Base-by-base conservation (phyloP, 2,329 filamentous ascomycete species). In the Capronia epimyces region DNA sequence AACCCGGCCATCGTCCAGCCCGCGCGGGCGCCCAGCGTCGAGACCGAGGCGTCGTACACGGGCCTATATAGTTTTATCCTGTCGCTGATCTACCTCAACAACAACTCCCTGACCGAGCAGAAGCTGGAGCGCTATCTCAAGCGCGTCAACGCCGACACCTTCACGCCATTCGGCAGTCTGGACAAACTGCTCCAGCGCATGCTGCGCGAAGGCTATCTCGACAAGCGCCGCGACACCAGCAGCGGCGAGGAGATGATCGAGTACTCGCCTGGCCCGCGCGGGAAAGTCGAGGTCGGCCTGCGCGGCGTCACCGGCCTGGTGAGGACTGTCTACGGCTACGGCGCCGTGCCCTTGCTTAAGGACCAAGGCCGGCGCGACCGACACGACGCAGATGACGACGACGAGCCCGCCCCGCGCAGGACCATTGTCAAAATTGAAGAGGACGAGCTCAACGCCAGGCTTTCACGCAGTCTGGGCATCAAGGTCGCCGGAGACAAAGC, bases 221-320 rank as follows among this genome's bases (percentile, higher is more conserved):
- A 89, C 29, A 86, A 81, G 57, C 77, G 83, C 43, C 78, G 83
- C 16, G 89, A 96, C 60, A 79, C 66, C 57, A 69, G 70, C 61
- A 82, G 81, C 1, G 87, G 86, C 21, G 87, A 95, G 31, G 83
- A 91, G 56, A 76, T 80, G 2, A 76, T 89, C 6, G 89, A 87
- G 42, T 98, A 88, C 78, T 80, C 86, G 49, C 80, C 96, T 12
- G 93, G 93, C 0, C 85, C 89, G 4, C 79, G 93, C 18, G 91
- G 87, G 4, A 93, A 86, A 68, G 76, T 90, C 6, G 93, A 97
- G 68, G 80, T 97, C 29, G 87, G 86, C 0, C 75, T 83, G n/a
- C 77, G 82, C 43, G 87, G 86, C 0, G 85, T 93, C 10, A 80
- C 82, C 15, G 82, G 81, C 0, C 69, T 96, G 56, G 81, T 89